phyloP scores from a whole-genome alignment of 2,329 filamentous ascomycete species.

The Calonectria crousiana region DNA sequence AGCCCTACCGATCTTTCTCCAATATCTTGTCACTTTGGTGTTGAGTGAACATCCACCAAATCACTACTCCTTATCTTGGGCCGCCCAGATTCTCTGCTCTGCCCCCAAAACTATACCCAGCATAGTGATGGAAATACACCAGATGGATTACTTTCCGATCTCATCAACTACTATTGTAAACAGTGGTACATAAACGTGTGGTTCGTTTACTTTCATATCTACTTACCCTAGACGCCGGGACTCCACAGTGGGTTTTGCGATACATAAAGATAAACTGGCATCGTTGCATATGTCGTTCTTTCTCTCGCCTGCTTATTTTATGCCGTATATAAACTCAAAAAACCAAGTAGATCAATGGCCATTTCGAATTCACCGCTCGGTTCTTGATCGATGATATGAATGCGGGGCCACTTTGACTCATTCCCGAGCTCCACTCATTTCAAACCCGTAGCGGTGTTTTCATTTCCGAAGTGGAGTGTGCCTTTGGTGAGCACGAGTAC shows the following conservation, averaged over 20 bases:
- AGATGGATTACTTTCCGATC: too few relatives aligned
- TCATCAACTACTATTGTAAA: too few relatives aligned
- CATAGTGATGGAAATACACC: too few relatives aligned
- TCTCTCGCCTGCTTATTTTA: neutral
- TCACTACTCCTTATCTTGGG: too few relatives aligned
- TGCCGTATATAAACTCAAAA: neutral
- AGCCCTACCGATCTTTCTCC: too few relatives aligned
- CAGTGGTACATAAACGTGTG: too few relatives aligned
- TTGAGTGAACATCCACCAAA: too few relatives aligned
- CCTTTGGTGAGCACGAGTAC: neutral
- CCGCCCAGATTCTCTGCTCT: too few relatives aligned
- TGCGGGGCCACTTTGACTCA: neutral
- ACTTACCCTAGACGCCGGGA: neutral
- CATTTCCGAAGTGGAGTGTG: neutral
- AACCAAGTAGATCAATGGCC: neutral
- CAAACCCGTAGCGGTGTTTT: neutral
- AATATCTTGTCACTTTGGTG: too few relatives aligned
- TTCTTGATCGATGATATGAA: neutral
- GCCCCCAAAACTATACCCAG: too few relatives aligned
- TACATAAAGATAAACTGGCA: neutral
- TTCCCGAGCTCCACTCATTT: neutral
- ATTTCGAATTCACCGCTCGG: neutral
- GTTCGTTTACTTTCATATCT: too few relatives aligned
- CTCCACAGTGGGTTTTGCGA: neutral
- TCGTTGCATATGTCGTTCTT: neutral